Base-by-base conservation (phyloP, 495 filamentous ascomycete species). In the Trichoderma orchidacearum region DNA sequence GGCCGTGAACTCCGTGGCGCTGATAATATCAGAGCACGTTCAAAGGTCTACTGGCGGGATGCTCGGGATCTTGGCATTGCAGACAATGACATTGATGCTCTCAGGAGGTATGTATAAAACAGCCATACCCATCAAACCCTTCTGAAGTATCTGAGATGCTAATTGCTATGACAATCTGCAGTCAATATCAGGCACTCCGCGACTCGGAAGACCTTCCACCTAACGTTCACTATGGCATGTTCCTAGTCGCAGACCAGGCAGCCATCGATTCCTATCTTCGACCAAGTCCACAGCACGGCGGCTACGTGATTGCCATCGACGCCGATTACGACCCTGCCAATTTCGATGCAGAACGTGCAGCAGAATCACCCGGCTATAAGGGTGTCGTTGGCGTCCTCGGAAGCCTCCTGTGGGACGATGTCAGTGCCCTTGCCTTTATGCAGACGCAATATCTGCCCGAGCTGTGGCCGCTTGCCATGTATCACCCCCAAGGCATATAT, bases 221-320 rank as follows among this genome's bases (percentile, higher is more conserved):
- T 13, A 13, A 30, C 5, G 21, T 32, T 27, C 21, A 27, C 29
- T 2, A 13, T 1, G 21, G 18, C 11, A 35, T 25, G 15, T 29
- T 54, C 9, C 52, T 54, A 7, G 21, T 17, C 5, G 52, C 52
- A 3, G 52, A 54, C 30, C n/a, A 54, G 21, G 29, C 25, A 17
- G 34, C 21, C 52, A 54, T 54, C 15, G 21, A 31, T n/a, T 54
- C 52, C 52, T 54, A 54, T 35, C 52, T 54, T 11, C 30, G 9
- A 1, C 52, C 52, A 3, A 18, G 13, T 3, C n/a, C 52, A 13
- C n/a, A 31, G 18, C 21, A 35, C 12, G 31, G n/a, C 30, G 52
- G 52, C 17, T 54, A 35, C 30, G 34, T 54, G n/a, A 31, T 54
- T 3, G 52, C 30, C 52, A 35, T 54, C 21, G 52, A 54, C 30